Evolutionary conservation across 768 basidiomycete species (phyloP).

Genomic region (Psilocybe cyanescens): DNA sequence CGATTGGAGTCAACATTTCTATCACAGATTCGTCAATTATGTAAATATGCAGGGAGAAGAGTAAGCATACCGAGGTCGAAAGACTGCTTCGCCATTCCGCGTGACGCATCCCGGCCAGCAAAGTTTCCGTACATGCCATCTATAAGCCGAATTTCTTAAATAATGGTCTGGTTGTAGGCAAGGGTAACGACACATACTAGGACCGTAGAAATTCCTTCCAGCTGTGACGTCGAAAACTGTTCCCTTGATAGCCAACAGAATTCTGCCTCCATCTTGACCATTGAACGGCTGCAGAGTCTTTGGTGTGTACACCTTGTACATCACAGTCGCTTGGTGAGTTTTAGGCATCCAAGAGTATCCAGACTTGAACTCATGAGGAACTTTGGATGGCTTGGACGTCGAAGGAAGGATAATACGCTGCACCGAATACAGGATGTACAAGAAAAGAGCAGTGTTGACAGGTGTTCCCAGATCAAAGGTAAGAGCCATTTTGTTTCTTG

Average conservation of each 20-base stretch:
- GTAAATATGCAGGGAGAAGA: not conserved
- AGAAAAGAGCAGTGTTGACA: slow-evolving; percentile 75
- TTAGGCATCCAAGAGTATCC: slow-evolving; percentile 95
- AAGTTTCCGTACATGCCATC: slow-evolving; percentile 98
- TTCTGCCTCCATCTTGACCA: slow-evolving; percentile 67
- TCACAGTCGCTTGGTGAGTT: slow-evolving; percentile 73
- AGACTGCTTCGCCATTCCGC: slow-evolving; percentile 98
- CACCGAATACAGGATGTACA: slow-evolving; percentile 80
- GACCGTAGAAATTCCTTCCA: slow-evolving; percentile 93
- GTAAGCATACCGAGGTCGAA: slow-evolving; percentile 78
- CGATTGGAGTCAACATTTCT: slow-evolving; percentile 90
- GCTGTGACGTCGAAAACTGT: slow-evolving; percentile 92
- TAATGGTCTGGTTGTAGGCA: not conserved
- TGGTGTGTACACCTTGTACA: slow-evolving; percentile 82
- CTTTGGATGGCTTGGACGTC: slow-evolving; percentile 45
- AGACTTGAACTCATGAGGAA: slow-evolving; percentile 75
- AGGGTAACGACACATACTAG: slow-evolving; percentile 57
- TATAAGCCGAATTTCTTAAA: slow-evolving; percentile 30
- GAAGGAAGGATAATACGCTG: slow-evolving; percentile 77
- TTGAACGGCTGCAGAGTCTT: slow-evolving; percentile 71
- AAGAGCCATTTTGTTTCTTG: slow-evolving; percentile 33
- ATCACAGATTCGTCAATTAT: slow-evolving; percentile 24
- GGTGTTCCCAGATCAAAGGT: slow-evolving; percentile 68
- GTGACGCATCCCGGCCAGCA: slow-evolving; percentile 93
- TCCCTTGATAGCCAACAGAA: slow-evolving; percentile 83